Conservation (phyloP, 495 filamentous ascomycete genomes). For the Aspergillus conjunctus region DNA sequence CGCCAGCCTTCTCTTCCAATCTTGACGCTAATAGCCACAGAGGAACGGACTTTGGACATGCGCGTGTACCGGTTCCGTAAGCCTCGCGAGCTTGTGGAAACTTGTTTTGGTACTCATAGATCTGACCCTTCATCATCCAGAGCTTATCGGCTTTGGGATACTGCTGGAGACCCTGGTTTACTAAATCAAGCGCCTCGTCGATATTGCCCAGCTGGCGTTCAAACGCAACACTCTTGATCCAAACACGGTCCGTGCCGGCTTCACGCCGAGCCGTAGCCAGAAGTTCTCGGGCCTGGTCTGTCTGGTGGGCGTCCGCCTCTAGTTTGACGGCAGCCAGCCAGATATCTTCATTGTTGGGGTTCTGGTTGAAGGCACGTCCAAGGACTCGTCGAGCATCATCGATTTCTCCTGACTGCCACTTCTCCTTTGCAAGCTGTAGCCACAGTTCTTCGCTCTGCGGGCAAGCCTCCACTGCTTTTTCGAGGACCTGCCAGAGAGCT, state of each 20-base stretch:
- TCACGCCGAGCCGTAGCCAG: conserved; percentile 78
- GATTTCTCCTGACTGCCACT: conserved; percentile 82
- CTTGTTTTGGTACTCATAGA: conserved; percentile 80
- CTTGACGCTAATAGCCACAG: conserved; percentile 88
- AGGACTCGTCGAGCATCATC: conserved; percentile 83
- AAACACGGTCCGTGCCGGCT: conserved; percentile 92
- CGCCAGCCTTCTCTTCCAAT: conserved; percentile 82
- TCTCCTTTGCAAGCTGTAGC: conserved; percentile 94
- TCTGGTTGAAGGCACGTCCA: conserved; percentile 85
- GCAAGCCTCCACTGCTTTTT: conserved; percentile 92
- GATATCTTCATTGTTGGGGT: conserved; percentile 94
- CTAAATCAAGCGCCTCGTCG: conserved; percentile 81
- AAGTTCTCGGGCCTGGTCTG: conserved; percentile 76
- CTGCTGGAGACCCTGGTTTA: conserved; percentile 81
- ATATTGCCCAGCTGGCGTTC: conserved; percentile 80
- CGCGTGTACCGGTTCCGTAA: conserved; percentile 84
- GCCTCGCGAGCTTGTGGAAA: conserved; percentile 87
- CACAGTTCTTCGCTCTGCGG: conserved; percentile 88
- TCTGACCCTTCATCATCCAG: conserved; percentile 98
- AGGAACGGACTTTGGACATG: conserved; percentile 77
- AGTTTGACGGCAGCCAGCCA: conserved; percentile 95
- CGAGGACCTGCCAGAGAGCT: conserved; percentile 77
- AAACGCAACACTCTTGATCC: conserved; percentile 92
- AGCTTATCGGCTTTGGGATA: conserved; percentile 87
- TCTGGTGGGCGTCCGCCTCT: conserved; percentile 82